Evolutionary conservation across 2,329 filamentous ascomycete genomes (phyloP).

Genomic region (Purpureocillium takamizusanense): DNA sequence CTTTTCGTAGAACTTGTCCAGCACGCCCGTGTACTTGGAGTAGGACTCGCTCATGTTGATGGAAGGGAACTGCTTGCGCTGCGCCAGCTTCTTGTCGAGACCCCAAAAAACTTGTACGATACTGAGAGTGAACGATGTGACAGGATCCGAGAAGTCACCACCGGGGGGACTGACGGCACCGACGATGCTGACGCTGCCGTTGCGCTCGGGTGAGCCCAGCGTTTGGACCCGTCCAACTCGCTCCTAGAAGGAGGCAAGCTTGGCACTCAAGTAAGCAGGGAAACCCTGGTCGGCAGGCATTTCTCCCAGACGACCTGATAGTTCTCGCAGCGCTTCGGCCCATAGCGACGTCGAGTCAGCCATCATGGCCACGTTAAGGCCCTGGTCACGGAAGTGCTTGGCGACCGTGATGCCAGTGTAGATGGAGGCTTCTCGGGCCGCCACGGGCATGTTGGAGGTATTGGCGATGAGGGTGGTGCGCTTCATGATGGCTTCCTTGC

Average conservation of each 20-base stretch:
- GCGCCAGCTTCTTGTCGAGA: conserved; percentile 97
- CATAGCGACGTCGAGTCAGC: conserved; percentile 96
- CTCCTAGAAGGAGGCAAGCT: conserved; percentile 98
- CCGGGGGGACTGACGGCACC: conserved; percentile 94
- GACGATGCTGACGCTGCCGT: conserved; percentile 93
- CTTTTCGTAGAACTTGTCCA: conserved; percentile 93
- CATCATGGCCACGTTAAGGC: conserved; percentile 99
- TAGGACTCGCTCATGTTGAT: conserved; percentile 94
- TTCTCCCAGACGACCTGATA: conserved; percentile 96
- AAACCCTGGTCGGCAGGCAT: conserved; percentile 99
- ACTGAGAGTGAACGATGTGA: conserved; percentile 85
- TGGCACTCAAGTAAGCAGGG: conserved; percentile 92
- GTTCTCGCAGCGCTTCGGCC: conserved; percentile 97
- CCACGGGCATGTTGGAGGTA: conserved; percentile 99
- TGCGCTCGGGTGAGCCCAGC: conserved; percentile 79
- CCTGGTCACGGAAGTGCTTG: conserved; percentile 96
- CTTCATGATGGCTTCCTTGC: conserved; percentile 99
- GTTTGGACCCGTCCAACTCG: conserved; percentile 82
- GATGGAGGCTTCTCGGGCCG: conserved; percentile 95
- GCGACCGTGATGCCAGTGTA: conserved; percentile 93
- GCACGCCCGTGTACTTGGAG: conserved; percentile 84
- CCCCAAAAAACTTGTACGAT: conserved; percentile 99
- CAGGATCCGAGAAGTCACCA: conserved; percentile 98
- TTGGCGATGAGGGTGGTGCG: conserved; percentile 97
- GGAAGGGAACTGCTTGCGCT: conserved; percentile 97